These are phyloP conservation scores for Allium fistulosum DNA, from an alignment of 106 monocot species.

Conservation along the genomic window DNA sequence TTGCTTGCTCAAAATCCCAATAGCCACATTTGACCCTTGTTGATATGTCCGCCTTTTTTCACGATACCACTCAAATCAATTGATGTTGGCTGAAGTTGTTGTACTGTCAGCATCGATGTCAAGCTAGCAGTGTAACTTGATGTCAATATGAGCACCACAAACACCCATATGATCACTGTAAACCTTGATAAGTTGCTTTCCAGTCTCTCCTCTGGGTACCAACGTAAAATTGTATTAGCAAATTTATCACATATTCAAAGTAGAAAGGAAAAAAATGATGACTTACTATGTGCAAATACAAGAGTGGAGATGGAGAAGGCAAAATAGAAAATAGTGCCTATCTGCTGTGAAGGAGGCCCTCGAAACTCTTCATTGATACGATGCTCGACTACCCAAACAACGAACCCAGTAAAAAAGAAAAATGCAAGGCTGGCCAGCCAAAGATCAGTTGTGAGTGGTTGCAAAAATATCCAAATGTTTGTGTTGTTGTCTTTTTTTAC, in stretches of 20 bases:
- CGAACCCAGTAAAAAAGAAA: conserved; percentile 36
- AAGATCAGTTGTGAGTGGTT: conserved; percentile 23
- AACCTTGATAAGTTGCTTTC: conserved; percentile 48
- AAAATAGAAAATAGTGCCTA: conserved; percentile 41
- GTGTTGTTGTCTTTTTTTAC: conserved; percentile 11
- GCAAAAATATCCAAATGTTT: conserved; percentile 43
- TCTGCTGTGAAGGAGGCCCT: conserved; percentile 23
- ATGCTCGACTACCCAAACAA: conserved; percentile 45
- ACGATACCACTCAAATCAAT: conserved; percentile 33
- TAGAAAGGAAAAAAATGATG: not conserved
- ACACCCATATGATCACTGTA: conserved; percentile 54
- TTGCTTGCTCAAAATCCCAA: conserved; percentile 1
- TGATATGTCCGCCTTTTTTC: conserved; percentile 27
- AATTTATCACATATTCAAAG: not conserved
- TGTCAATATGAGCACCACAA: conserved; percentile 53
- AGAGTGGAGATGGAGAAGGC: conserved; percentile 51
- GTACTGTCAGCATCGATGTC: conserved; percentile 54
- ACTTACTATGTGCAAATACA: conserved; percentile 43
- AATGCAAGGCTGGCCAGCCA: conserved; percentile 29
- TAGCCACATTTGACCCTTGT: conserved; percentile 32
- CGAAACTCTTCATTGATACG: conserved; percentile 32
- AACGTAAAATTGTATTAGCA: not conserved
- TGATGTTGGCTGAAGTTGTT: conserved; percentile 44
- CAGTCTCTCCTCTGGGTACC: conserved; percentile 38
- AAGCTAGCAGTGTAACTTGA: conserved; percentile 68